Base-by-base conservation (phyloP, 1,284 basidiomycete species). In the Naganishia sp. region DNA sequence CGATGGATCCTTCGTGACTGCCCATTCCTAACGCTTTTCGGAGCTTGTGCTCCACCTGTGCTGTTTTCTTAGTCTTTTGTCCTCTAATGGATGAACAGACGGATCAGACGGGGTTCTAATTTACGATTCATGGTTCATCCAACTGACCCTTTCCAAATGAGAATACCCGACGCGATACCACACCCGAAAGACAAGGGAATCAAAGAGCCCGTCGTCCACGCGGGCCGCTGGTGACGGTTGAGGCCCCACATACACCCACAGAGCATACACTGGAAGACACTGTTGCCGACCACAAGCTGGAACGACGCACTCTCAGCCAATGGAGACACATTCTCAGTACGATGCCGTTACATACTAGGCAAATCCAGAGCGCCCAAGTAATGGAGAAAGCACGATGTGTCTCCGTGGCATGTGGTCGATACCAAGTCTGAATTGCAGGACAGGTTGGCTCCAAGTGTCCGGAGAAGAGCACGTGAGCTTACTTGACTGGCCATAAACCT, bases 341-440 rank as follows among this genome's bases (percentile, higher is more conserved):
- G 16, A 36, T 25, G 31, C 33, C n/a, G 13, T 2, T n/a, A 73
- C 75, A 55, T 57, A 77, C 75, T 15, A 78, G 72, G 2, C 77
- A 78, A 63, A 79, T 80, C 74, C 75, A 77, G 21, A 80, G 63
- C 28, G 71, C 83, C 74, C 78, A 87, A 85, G 83, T 84, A 75
- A 91, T 89, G 6, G 89, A 88, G 76, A 93, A 93, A 6, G 90
- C 90, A 56, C 87, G 81, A 76, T 94, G 91, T 0, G 92, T 92
- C 64, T 88, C 87, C 5, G 90, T 93, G 48, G 89, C 90, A 77
- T 93, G 90, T 7, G 90, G 86, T 48, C 89, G 83, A 78, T 94
- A 94, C 90, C 91, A 94, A 0, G 90, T 92, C 79, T 90, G 86
- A 18, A 28, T 39, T 18, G 23, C 16, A 43, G 21, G 18, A n/a